Evolutionary conservation across 2,329 filamentous ascomycete species (phyloP), one percentile per base, ranked within the genome.

Genomic region (Catunica adiposa): DNA sequence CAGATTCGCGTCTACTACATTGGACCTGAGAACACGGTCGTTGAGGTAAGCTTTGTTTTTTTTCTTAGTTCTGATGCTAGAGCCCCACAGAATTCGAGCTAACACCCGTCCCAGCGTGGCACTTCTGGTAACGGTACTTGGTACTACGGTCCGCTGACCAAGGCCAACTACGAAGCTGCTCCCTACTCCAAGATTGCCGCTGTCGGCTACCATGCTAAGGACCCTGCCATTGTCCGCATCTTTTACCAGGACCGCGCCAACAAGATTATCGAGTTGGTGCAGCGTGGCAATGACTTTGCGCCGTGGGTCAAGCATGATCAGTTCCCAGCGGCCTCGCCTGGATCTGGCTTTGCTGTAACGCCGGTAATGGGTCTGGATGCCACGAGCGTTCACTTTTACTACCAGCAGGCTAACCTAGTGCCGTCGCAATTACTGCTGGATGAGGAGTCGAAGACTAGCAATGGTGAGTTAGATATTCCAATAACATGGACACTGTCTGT

Each of bases 1-100:
- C 15, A 58, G 56, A 58, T 58, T n/a, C 56, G 56, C 14, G 56
- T 58, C 3, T 58, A 58, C 50, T 58, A 53, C 29, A 48, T 58
- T 22, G 53, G 56, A 8, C 53, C 56, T 9, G 56, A 58, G 14
- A 55, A 55, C 53, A 58, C 56, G 8, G 17, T 58, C 15, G 56
- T 58, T n/a, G 56, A 58, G 23, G 56, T 54, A 42, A 40, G 55
- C 42, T n/a, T n/a, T n/a, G n/a, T n/a, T n/a, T n/a, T n/a, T n/a
- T n/a, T n/a, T n/a, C n/a, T n/a, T n/a, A n/a, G n/a, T n/a, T n/a
- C n/a, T n/a, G n/a, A n/a, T n/a, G n/a, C n/a, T n/a, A n/a, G n/a
- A n/a, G n/a, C n/a, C n/a, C n/a, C n/a, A n/a, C n/a, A n/a, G n/a
- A n/a, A n/a, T n/a, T n/a, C n/a, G n/a, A 22, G 9, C 20, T 46